These are phyloP conservation scores for Cerrena zonata DNA, from an alignment of 1,284 basidiomycete species.

Conservation along the genomic window DNA sequence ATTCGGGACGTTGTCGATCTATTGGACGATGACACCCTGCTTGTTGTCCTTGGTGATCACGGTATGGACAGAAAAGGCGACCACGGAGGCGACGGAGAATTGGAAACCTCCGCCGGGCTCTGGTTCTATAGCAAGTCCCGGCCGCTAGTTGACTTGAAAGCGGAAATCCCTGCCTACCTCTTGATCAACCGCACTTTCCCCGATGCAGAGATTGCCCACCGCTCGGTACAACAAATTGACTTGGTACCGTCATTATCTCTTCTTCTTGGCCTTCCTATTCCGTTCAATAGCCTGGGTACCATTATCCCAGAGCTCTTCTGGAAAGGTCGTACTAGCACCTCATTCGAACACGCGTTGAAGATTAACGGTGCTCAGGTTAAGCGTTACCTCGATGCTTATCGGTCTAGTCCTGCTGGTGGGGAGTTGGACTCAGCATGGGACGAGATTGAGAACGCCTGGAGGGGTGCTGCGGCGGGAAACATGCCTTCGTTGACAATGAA, in stretches of 20 bases:
- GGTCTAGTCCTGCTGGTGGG: conserved; percentile 56
- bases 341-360: conserved; percentile 51
- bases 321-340: conserved; percentile 14
- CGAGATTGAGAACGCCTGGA: conserved; percentile 45
- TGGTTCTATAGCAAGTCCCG: conserved; percentile 86
- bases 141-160: conserved; percentile 32
- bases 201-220: conserved; percentile 46
- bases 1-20: conserved; percentile 63
- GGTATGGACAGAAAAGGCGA: conserved; percentile 96
- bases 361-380: conserved; percentile 78
- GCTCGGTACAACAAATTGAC: conserved; percentile 89
- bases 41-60: conserved; percentile 92
- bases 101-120: conserved; percentile 81
- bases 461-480: conserved; percentile 19
- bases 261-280: conserved; percentile 89
- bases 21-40: conserved; percentile 77
- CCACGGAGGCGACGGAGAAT: conserved; percentile 86
- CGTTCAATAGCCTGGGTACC: conserved; percentile 90
- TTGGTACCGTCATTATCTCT: conserved; percentile 86
- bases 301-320: conserved; percentile 88
- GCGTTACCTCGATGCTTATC: conserved; percentile 75
- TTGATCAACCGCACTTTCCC: conserved; percentile 60
- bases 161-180: conserved; percentile 41
- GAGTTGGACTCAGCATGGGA: conserved; percentile 68
- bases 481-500: conserved; percentile 20